Conservation (phyloP, 2,329 filamentous ascomycete species). For the Penicillium sp. region DNA sequence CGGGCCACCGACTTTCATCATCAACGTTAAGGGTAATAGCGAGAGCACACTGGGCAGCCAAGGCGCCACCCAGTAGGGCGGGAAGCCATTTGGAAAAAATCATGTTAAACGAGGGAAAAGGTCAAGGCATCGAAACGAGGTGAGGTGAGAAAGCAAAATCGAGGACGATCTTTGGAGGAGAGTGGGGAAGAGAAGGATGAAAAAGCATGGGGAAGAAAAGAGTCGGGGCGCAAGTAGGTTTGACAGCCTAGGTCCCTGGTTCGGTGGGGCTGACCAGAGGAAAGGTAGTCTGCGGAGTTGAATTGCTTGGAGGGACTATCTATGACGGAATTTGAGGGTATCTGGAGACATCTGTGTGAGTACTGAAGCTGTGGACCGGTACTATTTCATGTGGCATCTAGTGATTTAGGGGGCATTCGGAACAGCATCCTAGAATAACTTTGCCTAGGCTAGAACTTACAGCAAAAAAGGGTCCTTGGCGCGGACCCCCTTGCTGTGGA, state of each 20-base stretch:
- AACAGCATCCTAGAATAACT: neutral
- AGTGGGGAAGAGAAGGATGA: neutral
- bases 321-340: neutral
- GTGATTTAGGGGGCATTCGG: neutral
- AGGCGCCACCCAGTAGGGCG: conserved; percentile 19
- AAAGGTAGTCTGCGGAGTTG: neutral
- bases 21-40: conserved; percentile 19
- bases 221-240: neutral
- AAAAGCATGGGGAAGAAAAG: conserved; percentile 1
- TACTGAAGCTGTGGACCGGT: neutral
- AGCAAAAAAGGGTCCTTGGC: neutral
- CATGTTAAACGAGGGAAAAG: conserved; percentile 17
- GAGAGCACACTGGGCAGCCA: conserved; percentile 18
- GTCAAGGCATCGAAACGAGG: conserved; percentile 10
- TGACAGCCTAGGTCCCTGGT: neutral
- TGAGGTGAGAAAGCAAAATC: neutral
- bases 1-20: conserved; percentile 15
- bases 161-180: neutral
- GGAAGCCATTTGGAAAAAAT: conserved; percentile 20
- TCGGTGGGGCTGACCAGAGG: neutral
- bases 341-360: neutral
- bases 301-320: neutral
- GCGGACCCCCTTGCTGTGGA: neutral
- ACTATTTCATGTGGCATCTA: neutral
- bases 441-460: neutral